Base-by-base conservation (phyloP, 805 yeast genomes). In the Ogataea trehalophila region DNA sequence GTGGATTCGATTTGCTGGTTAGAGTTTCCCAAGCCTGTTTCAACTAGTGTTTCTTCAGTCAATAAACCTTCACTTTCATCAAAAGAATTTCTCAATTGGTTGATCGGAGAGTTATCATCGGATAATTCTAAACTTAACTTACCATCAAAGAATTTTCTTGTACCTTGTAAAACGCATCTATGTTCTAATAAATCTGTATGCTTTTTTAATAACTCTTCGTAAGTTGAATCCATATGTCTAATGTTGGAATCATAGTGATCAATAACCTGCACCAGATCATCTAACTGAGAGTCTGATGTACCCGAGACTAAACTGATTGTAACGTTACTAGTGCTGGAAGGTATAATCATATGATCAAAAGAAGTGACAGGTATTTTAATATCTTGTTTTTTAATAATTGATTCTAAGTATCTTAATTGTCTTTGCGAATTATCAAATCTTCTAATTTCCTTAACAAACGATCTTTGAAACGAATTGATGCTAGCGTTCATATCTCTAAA, bases 391-490 rank as follows among this genome's bases (percentile, higher is more conserved):
- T 72, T 72, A 43, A 86, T 73, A 42, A 81, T 73, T 1, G 67
- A 58, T 51, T 74, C 73, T 57, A 80, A 67, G 53, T 71, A 78
- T 35, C 86, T 74, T 46, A 83, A 76, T 66, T 92, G 98, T 52
- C 97, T 83, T 66, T 90, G 88, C n/a, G 85, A 79, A 62, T 89
- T 86, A 66, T 92, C 97, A 45, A 87, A 72, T 48, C 77, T 76
- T 59, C 96, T 80, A 51, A 89, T 81, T 60, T 94, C 98, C 60
- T 83, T 81, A 48, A 94, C 97, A 66, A 86, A 94, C 2, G 92
- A 75, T 52, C 99, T 79, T 70, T 92, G 98, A 70, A 94, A 94
- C 33, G 87, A 78, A 57, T 82, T 83, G 40, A 88, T 86, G 52
- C 82, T 80, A 45, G 81, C 70, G 68, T 94, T 94, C 71, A 88